Evolutionary conservation across 805 yeast genomes (phyloP), one percentile per base, ranked within the genome.

Genomic region (Ogataea zsoltii): DNA sequence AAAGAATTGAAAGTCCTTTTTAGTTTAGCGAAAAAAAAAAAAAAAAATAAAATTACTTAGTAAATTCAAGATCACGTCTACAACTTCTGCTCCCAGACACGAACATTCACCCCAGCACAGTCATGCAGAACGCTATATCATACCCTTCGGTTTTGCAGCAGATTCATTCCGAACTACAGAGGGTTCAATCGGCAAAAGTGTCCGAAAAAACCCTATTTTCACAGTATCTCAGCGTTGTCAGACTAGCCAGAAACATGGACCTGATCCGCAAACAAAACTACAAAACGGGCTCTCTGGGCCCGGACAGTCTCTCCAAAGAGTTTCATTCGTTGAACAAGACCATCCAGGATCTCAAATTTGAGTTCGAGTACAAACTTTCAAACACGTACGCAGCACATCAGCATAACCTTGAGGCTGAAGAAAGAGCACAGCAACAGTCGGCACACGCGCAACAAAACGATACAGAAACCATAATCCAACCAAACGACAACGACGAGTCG

Each of bases 401-500:
- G 28, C n/a, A 47, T 50, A 18, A 28, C 30, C 31, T 10, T 16
- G 29, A 17, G 16, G n/a, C 38, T n/a, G 16, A 16, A 26, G 25
- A 5, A 14, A 13, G 33, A n/a, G 4, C 28, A 18, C 38, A 35
- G 29, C 17, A 21, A 16, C 31, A 26, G n/a, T 28, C n/a, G 16
- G 5, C 21, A 25, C 38, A 34, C 6, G 10, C 21, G 17, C 11
- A 33, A 15, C 13, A 32, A 17, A 14, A 41, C 41, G 36, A 15
- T 14, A n/a, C 34, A 17, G 32, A 34, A 42, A 31, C 28, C 18
- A 16, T 29, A 6, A 13, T 42, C 31, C 28, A 38, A 35, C 28
- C 48, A 16, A 17, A 38, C 13, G 51, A 46, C 7, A 47, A 49
- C n/a, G 58, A 50, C 16, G 67, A 65, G 41, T 54, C 65, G 1